Conservation (phyloP, 2,329 filamentous ascomycete species). For the Alternaria solani region DNA sequence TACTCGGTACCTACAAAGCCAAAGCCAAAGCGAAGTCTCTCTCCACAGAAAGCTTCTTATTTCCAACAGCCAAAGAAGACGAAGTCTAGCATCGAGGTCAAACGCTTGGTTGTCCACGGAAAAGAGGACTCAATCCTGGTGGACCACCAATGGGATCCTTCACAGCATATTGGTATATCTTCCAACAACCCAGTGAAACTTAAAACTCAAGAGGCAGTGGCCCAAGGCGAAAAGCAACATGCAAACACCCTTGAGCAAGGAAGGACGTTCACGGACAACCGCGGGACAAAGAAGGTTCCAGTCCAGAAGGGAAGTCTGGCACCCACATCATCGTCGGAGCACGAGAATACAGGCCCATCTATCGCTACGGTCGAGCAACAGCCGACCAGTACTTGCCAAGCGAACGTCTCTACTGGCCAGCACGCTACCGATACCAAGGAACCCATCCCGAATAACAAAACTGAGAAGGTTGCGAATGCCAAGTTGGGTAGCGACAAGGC, state of each 20-base stretch:
- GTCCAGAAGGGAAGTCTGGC: not conserved
- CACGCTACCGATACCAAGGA: not conserved
- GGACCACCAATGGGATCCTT: conserved; percentile 27
- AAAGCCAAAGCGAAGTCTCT: conserved; percentile 12
- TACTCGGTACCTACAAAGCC: conserved; percentile 32
- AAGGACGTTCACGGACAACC: not conserved
- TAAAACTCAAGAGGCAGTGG: not conserved
- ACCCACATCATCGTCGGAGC: not conserved
- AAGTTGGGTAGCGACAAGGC: not conserved
- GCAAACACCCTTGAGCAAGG: not conserved
- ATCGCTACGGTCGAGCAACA: not conserved
- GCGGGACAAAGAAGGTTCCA: not conserved
- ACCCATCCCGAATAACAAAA: not conserved
- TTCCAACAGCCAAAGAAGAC: not conserved
- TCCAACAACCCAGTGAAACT: no score
- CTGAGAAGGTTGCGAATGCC: not conserved
- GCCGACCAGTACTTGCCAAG: not conserved
- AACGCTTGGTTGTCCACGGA: conserved; percentile 30
- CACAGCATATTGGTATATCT: conserved; percentile 15
- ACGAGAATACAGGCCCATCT: not conserved
- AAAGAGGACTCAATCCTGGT: conserved; percentile 23
- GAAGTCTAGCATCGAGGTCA: conserved; percentile 12
- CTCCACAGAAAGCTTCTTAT: conserved; percentile 7
- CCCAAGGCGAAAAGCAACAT: not conserved
- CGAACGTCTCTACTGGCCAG: not conserved